Evolutionary conservation across 345 rosid species (phyloP).

Genomic region (Eucalyptus regnans): DNA sequence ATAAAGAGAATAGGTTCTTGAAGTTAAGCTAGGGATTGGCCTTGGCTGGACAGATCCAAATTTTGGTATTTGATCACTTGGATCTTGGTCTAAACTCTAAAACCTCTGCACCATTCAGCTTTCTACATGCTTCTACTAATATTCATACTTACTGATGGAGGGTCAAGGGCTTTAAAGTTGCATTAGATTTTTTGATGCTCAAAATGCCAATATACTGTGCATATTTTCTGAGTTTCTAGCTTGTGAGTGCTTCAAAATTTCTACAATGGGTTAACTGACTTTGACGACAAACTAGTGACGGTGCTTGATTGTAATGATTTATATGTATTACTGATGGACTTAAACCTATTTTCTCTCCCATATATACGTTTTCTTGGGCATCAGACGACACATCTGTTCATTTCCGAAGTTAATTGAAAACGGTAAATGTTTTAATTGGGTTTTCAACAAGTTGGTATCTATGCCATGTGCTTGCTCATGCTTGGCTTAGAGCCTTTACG

Average conservation of each 20-base stretch:
- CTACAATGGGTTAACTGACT: neutral
- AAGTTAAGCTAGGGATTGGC: neutral
- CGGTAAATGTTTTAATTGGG: neutral
- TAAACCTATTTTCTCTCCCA: neutral
- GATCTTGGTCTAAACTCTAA: neutral
- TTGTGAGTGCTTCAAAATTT: neutral
- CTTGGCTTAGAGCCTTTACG: neutral
- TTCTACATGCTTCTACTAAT: neutral
- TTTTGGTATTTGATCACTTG: neutral
- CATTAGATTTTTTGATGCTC: neutral
- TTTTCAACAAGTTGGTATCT: neutral
- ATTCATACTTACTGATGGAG: neutral
- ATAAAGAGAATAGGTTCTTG: neutral
- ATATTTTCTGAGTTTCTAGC: neutral
- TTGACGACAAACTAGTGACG: neutral
- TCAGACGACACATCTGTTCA: neutral
- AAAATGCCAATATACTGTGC: neutral
- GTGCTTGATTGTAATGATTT: neutral
- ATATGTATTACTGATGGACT: neutral
- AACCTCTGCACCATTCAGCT: neutral
- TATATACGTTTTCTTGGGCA: neutral
- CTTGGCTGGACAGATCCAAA: neutral
- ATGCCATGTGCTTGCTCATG: neutral
- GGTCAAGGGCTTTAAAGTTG: neutral
- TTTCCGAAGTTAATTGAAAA: neutral